Percentiles rank a stretch among this genome's conserved stretches.
These are phyloP conservation scores for Cyclocybe aegerita DNA, from an alignment of 768 basidiomycete genomes.

Conservation along the genomic window DNA sequence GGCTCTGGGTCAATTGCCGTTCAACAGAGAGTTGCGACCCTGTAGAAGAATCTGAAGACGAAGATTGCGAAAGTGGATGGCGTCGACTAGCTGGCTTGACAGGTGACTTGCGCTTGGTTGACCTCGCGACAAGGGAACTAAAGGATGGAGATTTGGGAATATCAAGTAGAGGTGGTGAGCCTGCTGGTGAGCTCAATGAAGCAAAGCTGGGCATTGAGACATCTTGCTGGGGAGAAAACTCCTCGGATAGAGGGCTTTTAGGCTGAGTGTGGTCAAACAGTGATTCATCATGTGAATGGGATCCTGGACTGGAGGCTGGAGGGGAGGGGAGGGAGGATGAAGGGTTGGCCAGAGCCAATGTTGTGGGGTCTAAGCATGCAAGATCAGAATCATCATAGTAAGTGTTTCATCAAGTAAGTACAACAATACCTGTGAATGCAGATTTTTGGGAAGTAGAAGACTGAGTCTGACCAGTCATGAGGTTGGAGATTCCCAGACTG, in stretches of 20 bases:
- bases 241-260: neutral
- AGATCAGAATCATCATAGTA: neutral
- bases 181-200: constrained; percentile 19
- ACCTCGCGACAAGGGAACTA: constrained; percentile 16
- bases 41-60: constrained; percentile 27
- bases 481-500: constrained; percentile 23
- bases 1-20: constrained; percentile 46
- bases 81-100: neutral
- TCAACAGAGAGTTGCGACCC: constrained; percentile 45
- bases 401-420: neutral
- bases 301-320: constrained; percentile 28
- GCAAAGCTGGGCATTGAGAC: constrained; percentile 18
- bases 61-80: constrained; percentile 12
- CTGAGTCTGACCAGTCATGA: neutral
- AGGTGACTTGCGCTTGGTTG: constrained; percentile 7
- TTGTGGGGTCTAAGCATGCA: neutral
- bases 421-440: constrained; percentile 4
- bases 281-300: constrained; percentile 5
- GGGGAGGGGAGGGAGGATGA: constrained; percentile 33
- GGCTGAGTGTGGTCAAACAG: neutral
- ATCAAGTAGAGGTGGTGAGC: constrained; percentile 11
- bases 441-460: neutral
- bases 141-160: constrained; percentile 26
- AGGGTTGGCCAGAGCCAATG: neutral
- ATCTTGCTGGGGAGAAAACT: neutral